Percentiles rank a stretch among this genome's conserved stretches.
These are phyloP conservation scores for Letharia columbiana DNA, from an alignment of 495 filamentous ascomycete species.

Conservation along the genomic window DNA sequence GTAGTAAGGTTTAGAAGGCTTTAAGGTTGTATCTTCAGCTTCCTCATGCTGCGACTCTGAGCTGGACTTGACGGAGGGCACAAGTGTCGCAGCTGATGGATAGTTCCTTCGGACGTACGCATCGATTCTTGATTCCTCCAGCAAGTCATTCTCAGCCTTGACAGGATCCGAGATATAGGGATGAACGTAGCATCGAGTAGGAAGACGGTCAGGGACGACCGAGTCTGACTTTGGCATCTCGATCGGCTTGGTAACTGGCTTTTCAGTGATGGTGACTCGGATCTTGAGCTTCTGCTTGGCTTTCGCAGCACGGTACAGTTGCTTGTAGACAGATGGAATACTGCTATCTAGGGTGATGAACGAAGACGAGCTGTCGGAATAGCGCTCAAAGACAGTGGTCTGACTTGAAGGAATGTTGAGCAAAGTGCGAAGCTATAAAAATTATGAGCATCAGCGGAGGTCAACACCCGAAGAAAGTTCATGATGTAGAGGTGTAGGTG, in stretches of 20 bases:
- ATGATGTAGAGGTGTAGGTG: not conserved
- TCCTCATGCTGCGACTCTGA: constrained; percentile 9
- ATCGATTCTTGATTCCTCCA: not conserved
- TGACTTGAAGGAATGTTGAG: constrained; percentile 62
- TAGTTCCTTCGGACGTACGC: constrained; percentile 15
- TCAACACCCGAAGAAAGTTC: not conserved
- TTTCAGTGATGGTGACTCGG: constrained; percentile 48
- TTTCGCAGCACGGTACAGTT: constrained; percentile 92
- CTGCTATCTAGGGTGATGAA: constrained; percentile 70
- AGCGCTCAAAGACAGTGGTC: constrained; percentile 77
- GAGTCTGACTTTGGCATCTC: constrained; percentile 17
- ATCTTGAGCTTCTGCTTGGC: constrained; percentile 97
- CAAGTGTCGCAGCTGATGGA: constrained; percentile 10
- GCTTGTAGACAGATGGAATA: constrained; percentile 85
- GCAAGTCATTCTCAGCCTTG: constrained; percentile 15
- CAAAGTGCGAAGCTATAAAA: constrained; percentile 60
- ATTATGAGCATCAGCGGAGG: not conserved
- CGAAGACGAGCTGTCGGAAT: constrained; percentile 81
- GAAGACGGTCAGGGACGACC: constrained; percentile 17
- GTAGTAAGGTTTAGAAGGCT: constrained; percentile 11
- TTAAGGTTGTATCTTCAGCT: not conserved
- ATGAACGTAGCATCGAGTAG: constrained; percentile 22
- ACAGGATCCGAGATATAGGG: constrained; percentile 21
- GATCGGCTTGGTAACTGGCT: constrained; percentile 7
- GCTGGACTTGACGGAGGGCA: constrained; percentile 11